phyloP scores from a whole-genome alignment of 306 rosid genomes.

The Acacia melanoxylon region DNA sequence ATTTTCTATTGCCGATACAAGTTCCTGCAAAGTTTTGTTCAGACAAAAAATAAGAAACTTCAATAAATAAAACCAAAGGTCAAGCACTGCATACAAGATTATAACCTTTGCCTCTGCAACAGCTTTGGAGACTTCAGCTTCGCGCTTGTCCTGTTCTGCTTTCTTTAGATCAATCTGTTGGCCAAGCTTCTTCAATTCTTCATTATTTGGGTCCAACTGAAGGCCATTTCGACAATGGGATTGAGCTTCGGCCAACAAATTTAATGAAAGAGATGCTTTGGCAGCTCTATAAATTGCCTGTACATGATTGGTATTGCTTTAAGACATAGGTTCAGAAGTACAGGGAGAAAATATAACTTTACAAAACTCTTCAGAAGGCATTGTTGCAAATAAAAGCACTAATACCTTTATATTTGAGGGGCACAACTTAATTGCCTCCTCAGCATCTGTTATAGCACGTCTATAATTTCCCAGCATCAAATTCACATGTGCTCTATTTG shows the following conservation, averaged over 20 bases:
- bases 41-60: constrained; percentile 25
- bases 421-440: constrained; percentile 66
- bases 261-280: constrained; percentile 72
- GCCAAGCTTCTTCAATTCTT: constrained; percentile 68
- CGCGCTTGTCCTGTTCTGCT: constrained; percentile 61
- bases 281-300: constrained; percentile 87
- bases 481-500: constrained; percentile 88
- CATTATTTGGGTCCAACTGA: constrained; percentile 63
- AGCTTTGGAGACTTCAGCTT: constrained; percentile 74
- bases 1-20: constrained; percentile 60
- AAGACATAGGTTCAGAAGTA: constrained; percentile 24
- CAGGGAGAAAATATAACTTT: neutral
- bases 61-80: constrained; percentile 24
- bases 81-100: constrained; percentile 10
- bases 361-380: neutral
- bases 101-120: constrained; percentile 67
- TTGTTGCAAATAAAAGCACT: constrained; percentile 8
- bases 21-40: constrained; percentile 50
- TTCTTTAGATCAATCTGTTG: constrained; percentile 56
- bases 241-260: constrained; percentile 69
- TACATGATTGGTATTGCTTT: constrained; percentile 26
- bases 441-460: constrained; percentile 78
- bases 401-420: constrained; percentile 77
- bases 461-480: constrained; percentile 79
- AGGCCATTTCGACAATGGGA: constrained; percentile 66